Conservation (phyloP, 805 yeast genomes). For the Priceomyces melissophilus region DNA sequence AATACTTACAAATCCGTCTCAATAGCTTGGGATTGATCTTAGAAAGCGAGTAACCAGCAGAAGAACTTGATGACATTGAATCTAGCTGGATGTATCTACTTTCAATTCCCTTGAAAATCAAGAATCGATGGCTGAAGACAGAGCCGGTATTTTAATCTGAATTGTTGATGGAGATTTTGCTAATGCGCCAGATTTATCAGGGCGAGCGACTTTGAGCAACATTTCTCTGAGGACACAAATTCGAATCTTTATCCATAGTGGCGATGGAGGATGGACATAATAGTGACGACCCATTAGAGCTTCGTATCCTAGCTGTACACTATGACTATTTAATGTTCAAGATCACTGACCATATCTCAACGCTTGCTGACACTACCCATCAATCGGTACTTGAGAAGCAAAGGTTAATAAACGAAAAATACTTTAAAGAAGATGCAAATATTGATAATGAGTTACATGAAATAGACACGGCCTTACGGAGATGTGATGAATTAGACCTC, state of each 20-base stretch:
- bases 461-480: slow-evolving; percentile 36
- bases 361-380: slow-evolving; percentile 41
- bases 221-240: not conserved
- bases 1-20: slow-evolving; percentile 41
- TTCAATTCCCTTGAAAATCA: not conserved
- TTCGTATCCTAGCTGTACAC: slow-evolving; percentile 55
- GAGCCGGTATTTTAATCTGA: too few species aligned
- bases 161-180: too few species aligned
- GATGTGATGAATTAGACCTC: slow-evolving; percentile 49
- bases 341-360: slow-evolving; percentile 53
- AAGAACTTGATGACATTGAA: slow-evolving; percentile 12
- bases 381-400: slow-evolving; percentile 31
- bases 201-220: not conserved
- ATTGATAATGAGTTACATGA: slow-evolving; percentile 39
- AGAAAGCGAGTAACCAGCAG: slow-evolving; percentile 35
- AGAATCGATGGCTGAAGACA: too few species aligned
- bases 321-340: slow-evolving; percentile 65
- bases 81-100: not conserved
- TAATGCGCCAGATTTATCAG: too few species aligned
- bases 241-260: not conserved
- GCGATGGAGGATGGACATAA: not conserved
- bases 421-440: slow-evolving; percentile 18
- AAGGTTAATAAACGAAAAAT: slow-evolving; percentile 19
- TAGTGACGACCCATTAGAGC: slow-evolving; percentile 54
- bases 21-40: slow-evolving; percentile 45